These are phyloP conservation scores for Sporothrix brunneoviolacea DNA, from an alignment of 2,329 filamentous ascomycete species.

Conservation along the genomic window DNA sequence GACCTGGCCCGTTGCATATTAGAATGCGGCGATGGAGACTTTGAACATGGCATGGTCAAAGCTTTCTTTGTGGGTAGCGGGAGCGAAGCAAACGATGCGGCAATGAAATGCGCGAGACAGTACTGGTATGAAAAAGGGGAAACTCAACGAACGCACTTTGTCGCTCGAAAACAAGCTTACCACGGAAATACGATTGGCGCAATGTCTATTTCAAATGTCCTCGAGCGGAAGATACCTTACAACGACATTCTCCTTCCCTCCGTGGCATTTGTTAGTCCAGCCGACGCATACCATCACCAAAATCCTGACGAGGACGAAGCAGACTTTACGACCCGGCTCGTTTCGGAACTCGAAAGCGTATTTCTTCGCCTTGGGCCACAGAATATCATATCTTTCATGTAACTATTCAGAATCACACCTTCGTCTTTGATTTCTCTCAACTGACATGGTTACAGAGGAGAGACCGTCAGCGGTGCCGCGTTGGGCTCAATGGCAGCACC, in stretches of 20 bases:
- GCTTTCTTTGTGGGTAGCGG: conserved; percentile 37
- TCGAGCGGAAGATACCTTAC: conserved; percentile 51
- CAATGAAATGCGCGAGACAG: conserved; percentile 60
- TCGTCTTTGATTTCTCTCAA: too few relatives aligned
- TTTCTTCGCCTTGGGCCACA: conserved; percentile 55
- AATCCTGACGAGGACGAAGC: conserved; percentile 42
- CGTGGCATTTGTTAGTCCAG: conserved; percentile 57
- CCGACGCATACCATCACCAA: conserved; percentile 51
- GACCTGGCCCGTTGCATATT: conserved; percentile 34
- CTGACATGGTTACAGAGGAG: conserved; percentile 31
- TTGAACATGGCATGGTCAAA: conserved; percentile 29
- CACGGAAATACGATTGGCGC: conserved; percentile 64
- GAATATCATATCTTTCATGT: conserved; percentile 58
- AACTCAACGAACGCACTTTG: conserved; percentile 50
- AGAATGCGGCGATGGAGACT: conserved; percentile 20
- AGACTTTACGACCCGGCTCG: conserved; percentile 51
- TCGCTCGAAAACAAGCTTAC: conserved; percentile 59
- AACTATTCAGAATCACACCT: too few relatives aligned
- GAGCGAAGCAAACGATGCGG: conserved; percentile 63
- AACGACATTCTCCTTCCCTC: conserved; percentile 44
- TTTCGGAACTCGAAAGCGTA: conserved; percentile 54
- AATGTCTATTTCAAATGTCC: conserved; percentile 53
- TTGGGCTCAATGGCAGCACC: conserved; percentile 63
- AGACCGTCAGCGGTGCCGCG: conserved; percentile 62
- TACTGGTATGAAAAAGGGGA: conserved; percentile 54